phyloP scores from a whole-genome alignment of 2,329 filamentous ascomycete genomes.

The Neurospora sp. region DNA sequence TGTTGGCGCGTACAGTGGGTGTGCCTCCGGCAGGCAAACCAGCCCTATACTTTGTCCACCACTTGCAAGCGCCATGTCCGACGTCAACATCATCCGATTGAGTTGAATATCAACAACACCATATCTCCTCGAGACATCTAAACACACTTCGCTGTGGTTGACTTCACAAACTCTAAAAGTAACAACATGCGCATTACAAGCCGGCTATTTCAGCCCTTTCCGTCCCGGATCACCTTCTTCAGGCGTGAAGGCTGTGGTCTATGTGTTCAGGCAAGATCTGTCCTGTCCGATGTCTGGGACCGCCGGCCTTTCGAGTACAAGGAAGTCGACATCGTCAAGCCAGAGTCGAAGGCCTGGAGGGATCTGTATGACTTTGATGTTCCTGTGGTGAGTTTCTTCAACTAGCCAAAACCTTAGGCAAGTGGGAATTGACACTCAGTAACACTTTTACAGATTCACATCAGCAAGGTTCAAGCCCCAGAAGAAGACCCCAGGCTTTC shows the following conservation, averaged over 20 bases:
- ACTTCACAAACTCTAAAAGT: not conserved
- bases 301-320: constrained; percentile 55
- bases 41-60: not conserved
- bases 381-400: constrained; percentile 51
- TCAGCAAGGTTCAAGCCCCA: constrained; percentile 45
- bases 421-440: not conserved
- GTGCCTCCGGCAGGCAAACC: not conserved
- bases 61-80: not conserved
- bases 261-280: constrained; percentile 57
- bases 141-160: not conserved
- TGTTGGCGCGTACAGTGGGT: not conserved
- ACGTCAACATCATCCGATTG: not conserved
- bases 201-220: constrained; percentile 35
- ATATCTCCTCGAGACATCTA: not conserved
- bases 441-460: constrained; percentile 38
- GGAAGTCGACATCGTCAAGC: constrained; percentile 60
- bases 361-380: constrained; percentile 73
- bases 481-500: constrained; percentile 45
- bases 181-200: constrained; percentile 39
- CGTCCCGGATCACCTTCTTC: constrained; percentile 62
- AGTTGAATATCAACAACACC: not conserved
- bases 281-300: constrained; percentile 59
- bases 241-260: constrained; percentile 62
- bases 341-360: constrained; percentile 55
- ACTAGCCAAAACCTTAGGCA: not conserved